These are phyloP conservation scores for Hordeum marinum DNA, from an alignment of 176 grass and related monocot genomes.

Conservation along the genomic window DNA sequence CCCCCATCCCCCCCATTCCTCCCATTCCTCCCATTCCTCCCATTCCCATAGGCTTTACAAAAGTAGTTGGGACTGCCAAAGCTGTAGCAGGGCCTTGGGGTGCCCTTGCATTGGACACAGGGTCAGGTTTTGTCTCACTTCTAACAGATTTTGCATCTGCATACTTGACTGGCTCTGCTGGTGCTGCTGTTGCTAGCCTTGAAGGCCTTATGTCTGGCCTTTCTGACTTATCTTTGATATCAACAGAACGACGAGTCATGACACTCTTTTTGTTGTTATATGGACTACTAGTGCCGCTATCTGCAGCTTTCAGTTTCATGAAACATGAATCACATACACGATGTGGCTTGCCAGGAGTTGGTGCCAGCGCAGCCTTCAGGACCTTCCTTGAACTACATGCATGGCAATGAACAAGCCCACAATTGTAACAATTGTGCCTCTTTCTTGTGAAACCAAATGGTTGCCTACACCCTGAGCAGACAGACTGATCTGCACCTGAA, in stretches of 20 bases:
- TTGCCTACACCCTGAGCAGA: slow-evolving; percentile 91
- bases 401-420: slow-evolving; percentile 87
- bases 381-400: slow-evolving; percentile 90
- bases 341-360: slow-evolving; percentile 88
- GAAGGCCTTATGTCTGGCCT: slow-evolving; percentile 57
- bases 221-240: slow-evolving; percentile 57
- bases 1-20: neutral
- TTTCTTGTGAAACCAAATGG: slow-evolving; percentile 96
- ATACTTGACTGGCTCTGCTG: slow-evolving; percentile 46
- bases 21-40: neutral
- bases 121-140: slow-evolving; percentile 63
- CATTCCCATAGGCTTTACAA: slow-evolving; percentile 66
- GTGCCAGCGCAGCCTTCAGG: slow-evolving; percentile 78
- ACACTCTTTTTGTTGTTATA: slow-evolving; percentile 59
- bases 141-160: slow-evolving; percentile 43
- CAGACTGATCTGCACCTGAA: slow-evolving; percentile 75
- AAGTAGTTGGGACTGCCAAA: slow-evolving; percentile 55
- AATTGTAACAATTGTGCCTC: slow-evolving; percentile 84
- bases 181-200: slow-evolving; percentile 51
- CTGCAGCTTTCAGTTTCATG: slow-evolving; percentile 74
- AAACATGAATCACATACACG: slow-evolving; percentile 97
- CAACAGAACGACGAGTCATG: slow-evolving; percentile 62
- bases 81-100: slow-evolving; percentile 58
- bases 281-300: slow-evolving; percentile 21
- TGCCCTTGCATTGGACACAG: slow-evolving; percentile 42